Base-by-base conservation (phyloP, 2,329 filamentous ascomycete species). In the Zymoseptoria ardabiliae region DNA sequence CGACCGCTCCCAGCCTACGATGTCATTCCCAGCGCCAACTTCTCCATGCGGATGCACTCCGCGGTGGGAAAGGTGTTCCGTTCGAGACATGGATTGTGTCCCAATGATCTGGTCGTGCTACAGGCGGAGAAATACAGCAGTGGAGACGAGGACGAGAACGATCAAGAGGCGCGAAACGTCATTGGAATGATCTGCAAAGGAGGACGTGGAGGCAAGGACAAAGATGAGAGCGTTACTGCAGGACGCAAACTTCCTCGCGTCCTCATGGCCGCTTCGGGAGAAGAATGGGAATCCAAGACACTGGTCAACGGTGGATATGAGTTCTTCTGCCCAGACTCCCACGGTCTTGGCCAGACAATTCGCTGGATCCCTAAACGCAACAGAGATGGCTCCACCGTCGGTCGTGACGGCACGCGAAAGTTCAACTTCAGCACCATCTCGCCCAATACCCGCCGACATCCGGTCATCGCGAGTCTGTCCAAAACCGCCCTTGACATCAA, bases 391-490 rank as follows among this genome's bases (percentile, higher is more conserved):
- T 65, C 59, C 64, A 55, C 72, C 23, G 67, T 55, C 17, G 71
- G 53, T 45, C 71, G 58, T 66, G 19, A 68, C 63, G 52, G 65
- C 20, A 57, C 66, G 70, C 82, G 83, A 53, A 76, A 84, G 69
- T 92, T 86, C 76, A 90, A 85, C 8, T 93, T 93, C 71, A 91
- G 87, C 75, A 84, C 90, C 62, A 85, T 93, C 67, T 84, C 88
- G 65, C 83, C 88, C 0, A 81, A 82, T 53, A 83, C 82, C 8
- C 80, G 87, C 35, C 83, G 86, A 11, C 89, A 93, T 69, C 89
- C 90, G 4, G 83, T 92, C 68, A 82, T 92, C 74, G 89, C 87
- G 0, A 84, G 81, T 2, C 78, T 93, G 51, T 86, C 82, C 3
- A 80, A 80, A 11, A 78, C 79, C 4, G 82, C 80, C 11, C 81